Percentiles rank a stretch among this genome's conserved stretches.
Conservation (phyloP, 768 basidiomycete species). For the Russula compacta region DNA sequence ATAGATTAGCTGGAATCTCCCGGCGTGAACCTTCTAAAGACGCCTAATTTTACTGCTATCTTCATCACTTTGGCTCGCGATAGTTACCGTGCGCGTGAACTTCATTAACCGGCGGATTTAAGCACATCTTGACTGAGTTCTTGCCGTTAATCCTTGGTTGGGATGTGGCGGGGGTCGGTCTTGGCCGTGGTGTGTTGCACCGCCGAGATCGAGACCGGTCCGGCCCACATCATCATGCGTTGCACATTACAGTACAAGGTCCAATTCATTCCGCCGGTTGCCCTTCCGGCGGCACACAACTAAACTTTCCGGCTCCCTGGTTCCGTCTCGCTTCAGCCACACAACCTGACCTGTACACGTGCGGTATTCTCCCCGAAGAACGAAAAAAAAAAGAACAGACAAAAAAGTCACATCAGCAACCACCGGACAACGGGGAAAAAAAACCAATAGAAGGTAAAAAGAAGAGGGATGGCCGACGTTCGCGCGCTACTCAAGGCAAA, state of each 20-base stretch:
- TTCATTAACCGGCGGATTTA: neutral
- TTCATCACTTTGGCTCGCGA: neutral
- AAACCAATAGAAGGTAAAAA: neutral
- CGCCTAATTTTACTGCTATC: constrained; percentile 5
- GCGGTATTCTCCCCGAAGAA: neutral
- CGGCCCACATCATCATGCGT: neutral
- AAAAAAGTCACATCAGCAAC: neutral
- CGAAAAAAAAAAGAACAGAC: neutral
- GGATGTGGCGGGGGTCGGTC: neutral
- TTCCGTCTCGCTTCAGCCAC: neutral
- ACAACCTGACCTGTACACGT: neutral
- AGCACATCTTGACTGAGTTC: neutral
- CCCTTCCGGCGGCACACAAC: neutral
- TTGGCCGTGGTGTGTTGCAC: no score
- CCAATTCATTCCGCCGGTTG: neutral
- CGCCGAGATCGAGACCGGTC: neutral
- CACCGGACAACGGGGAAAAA: no score
- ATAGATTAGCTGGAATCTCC: neutral
- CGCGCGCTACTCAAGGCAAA: constrained; percentile 80
- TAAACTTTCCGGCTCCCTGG: constrained; percentile 1
- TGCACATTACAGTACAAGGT: neutral
- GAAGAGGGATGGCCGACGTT: constrained; percentile 57
- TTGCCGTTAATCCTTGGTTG: neutral
- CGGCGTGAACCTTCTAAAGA: neutral
- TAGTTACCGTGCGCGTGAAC: neutral